Conservation (phyloP, 164 flowering plant genomes). For the Piper longum region DNA sequence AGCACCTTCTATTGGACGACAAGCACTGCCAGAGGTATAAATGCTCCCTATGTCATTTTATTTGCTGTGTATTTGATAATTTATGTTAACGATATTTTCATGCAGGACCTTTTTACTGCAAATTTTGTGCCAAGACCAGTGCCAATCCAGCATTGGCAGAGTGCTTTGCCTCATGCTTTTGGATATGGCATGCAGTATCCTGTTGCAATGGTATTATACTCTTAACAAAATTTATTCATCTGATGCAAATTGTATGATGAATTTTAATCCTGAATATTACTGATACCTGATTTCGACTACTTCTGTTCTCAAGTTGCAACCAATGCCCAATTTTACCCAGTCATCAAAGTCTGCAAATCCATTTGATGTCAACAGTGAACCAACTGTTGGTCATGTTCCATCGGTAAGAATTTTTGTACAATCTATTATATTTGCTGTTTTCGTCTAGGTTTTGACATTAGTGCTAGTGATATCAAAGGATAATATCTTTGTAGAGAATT, state of each 20-base stretch:
- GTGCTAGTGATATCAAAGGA: background rate
- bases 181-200: constrained; percentile 42
- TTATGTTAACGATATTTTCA: background rate
- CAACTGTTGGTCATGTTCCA: constrained; percentile 33
- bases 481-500: too few relatives aligned
- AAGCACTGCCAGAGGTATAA: constrained; percentile 63
- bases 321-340: constrained; percentile 28
- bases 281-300: constrained; percentile 1
- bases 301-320: constrained; percentile 21
- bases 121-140: constrained; percentile 24
- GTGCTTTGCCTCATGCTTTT: constrained; percentile 41
- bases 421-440: background rate
- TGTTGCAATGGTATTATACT: constrained; percentile 30
- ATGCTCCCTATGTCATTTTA: background rate
- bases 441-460: background rate
- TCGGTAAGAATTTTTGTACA: constrained; percentile 22
- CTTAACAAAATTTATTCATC: background rate
- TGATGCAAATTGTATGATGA: background rate
- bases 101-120: constrained; percentile 69
- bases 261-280: background rate
- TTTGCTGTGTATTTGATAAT: background rate
- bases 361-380: constrained; percentile 51
- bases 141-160: constrained; percentile 49
- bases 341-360: constrained; percentile 58
- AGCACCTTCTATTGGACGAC: constrained; percentile 38